A percentile compares a stretch with the other conserved stretches of the same genome.
These are phyloP conservation scores for Coemansia sp. DNA, from an alignment of 192 early-diverging fungal genomes.

Conservation along the genomic window DNA sequence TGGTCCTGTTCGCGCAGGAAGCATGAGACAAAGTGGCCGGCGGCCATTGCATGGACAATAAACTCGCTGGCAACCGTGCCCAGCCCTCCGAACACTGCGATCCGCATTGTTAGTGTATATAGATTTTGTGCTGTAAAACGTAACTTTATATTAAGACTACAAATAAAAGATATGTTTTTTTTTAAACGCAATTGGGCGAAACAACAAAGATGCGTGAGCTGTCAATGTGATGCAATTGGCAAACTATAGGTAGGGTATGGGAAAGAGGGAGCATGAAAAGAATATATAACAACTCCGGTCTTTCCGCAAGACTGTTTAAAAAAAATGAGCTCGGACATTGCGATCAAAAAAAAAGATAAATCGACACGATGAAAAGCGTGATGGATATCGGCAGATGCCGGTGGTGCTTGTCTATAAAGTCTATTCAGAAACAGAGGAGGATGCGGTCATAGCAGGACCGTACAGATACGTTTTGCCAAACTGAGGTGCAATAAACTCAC, in stretches of 20 bases:
- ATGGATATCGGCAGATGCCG: too few relatives aligned
- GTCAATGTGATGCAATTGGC: too few relatives aligned
- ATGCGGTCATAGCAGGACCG: not conserved
- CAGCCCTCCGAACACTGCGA: constrained; percentile 40
- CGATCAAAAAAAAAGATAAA: not conserved
- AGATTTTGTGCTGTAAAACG: not conserved
- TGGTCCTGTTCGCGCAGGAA: constrained; percentile 17
- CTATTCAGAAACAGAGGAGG: not conserved
- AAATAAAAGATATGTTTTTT: too few relatives aligned
- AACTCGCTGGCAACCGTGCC: constrained; percentile 28
- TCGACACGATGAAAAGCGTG: not conserved
- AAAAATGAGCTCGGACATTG: too few relatives aligned
- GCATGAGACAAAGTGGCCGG: constrained; percentile 29
- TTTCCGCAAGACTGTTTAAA: too few relatives aligned
- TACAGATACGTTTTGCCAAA: constrained; percentile 39
- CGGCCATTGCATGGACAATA: constrained; percentile 22
- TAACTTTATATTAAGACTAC: not conserved
- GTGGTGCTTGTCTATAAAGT: not conserved
- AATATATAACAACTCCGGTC: too few relatives aligned
- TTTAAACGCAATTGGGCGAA: not conserved
- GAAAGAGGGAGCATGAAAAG: too few relatives aligned
- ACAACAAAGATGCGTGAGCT: too few relatives aligned
- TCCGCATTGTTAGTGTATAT: constrained; percentile 12
- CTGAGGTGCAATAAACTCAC: constrained; percentile 36
- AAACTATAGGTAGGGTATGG: too few relatives aligned